These are phyloP conservation scores for Pseudozyma thailandica DNA, from an alignment of 1,284 basidiomycete genomes.

Conservation along the genomic window DNA sequence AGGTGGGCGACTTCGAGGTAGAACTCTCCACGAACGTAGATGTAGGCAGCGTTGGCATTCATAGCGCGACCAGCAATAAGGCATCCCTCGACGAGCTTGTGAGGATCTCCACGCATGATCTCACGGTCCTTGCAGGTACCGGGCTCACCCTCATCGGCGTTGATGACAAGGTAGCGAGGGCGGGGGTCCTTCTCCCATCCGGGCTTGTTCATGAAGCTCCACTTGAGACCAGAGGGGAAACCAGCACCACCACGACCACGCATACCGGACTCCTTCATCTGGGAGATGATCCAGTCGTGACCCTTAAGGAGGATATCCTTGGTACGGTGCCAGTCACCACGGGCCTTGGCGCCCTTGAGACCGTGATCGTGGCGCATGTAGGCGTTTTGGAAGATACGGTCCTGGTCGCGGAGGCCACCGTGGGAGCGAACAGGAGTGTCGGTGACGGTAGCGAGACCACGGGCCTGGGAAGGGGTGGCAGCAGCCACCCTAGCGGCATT, in stretches of 20 bases:
- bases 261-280: conserved; percentile 93
- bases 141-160: conserved; percentile 98
- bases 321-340: conserved; percentile 97
- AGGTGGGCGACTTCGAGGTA: conserved; percentile 92
- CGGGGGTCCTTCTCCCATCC: conserved; percentile 94
- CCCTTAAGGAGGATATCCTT: conserved; percentile 95
- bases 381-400: conserved; percentile 68
- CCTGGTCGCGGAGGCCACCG: conserved; percentile 66
- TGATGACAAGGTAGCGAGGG: conserved; percentile 95
- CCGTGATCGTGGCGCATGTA: conserved; percentile 67
- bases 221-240: conserved; percentile 96
- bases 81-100: conserved; percentile 97
- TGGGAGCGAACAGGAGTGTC: conserved; percentile 63
- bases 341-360: conserved; percentile 73
- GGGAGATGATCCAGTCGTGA: conserved; percentile 96
- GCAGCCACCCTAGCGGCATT: conserved; percentile 45
- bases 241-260: conserved; percentile 96
- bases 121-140: conserved; percentile 99
- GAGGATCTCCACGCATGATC: conserved; percentile 96
- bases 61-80: conserved; percentile 96
- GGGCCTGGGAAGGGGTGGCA: conserved; percentile 47
- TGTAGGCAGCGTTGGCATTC: conserved; percentile 98
- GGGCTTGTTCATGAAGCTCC: conserved; percentile 98
- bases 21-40: conserved; percentile 99
- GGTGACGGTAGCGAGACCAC: conserved; percentile 64